A percentile compares a stretch with the other conserved stretches of the same genome.
These are phyloP conservation scores for Colletotrichum theobromicola DNA, from an alignment of 2,329 filamentous ascomycete species.

Conservation along the genomic window DNA sequence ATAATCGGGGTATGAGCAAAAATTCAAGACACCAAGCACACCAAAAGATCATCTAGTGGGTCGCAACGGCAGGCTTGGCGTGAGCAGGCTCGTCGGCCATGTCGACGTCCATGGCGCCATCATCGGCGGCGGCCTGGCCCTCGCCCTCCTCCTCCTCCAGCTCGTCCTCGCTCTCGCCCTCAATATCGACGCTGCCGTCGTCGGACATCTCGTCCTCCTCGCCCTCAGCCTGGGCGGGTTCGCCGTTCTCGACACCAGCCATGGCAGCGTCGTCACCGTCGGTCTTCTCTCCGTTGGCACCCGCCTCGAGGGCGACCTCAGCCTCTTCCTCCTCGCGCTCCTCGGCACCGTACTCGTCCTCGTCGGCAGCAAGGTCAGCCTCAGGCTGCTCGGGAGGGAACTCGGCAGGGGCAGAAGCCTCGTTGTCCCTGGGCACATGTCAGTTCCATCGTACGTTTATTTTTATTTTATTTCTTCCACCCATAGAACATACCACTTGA, in stretches of 20 bases:
- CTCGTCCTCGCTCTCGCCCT: slow-evolving; percentile 76
- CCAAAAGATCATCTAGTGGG: slow-evolving; percentile 15
- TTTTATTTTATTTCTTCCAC: background rate
- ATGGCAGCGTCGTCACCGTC: slow-evolving; percentile 75
- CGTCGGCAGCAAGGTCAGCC: slow-evolving; percentile 84
- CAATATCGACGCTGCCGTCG: slow-evolving; percentile 79
- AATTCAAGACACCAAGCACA: slow-evolving; percentile 18
- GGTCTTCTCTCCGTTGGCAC: slow-evolving; percentile 43
- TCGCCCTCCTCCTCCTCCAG: slow-evolving; percentile 67
- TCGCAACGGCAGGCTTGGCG: slow-evolving; percentile 34
- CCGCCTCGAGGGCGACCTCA: slow-evolving; percentile 54
- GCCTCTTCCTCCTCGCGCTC: slow-evolving; percentile 76
- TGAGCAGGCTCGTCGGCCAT: slow-evolving; percentile 38
- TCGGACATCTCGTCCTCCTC: slow-evolving; percentile 75
- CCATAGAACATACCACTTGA: slow-evolving; percentile 82
- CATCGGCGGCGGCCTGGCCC: slow-evolving; percentile 37
- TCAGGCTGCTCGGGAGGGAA: slow-evolving; percentile 98
- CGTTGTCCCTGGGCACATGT: slow-evolving; percentile 77
- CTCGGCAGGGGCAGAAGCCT: slow-evolving; percentile 93
- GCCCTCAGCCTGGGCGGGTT: slow-evolving; percentile 54
- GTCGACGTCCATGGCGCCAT: slow-evolving; percentile 59
- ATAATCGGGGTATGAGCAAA: slow-evolving; percentile 21
- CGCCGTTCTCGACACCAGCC: slow-evolving; percentile 68
- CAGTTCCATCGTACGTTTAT: background rate
- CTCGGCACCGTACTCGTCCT: slow-evolving; percentile 89